Percentiles rank a stretch among this genome's conserved stretches.
These are phyloP conservation scores for Erysimum cheiri DNA, from an alignment of 441 rosid species.

Conservation along the genomic window DNA sequence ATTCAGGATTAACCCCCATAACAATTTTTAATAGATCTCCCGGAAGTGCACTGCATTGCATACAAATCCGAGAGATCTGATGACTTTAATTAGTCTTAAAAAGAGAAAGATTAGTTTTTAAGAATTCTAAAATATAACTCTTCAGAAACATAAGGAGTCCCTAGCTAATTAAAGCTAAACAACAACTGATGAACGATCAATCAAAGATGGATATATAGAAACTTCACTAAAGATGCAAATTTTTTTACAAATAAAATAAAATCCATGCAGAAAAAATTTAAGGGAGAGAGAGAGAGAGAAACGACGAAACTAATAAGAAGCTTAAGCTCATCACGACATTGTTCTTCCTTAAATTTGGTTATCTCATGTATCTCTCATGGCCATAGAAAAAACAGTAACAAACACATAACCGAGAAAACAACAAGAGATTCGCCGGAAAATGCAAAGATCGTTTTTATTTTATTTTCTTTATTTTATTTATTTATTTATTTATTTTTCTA, in stretches of 20 bases:
- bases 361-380: conserved; percentile 20
- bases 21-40: conserved; percentile 2
- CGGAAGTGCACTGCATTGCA: conserved; percentile 1
- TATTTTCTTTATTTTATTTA: neutral
- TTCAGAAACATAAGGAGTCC: neutral
- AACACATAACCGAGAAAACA: conserved; percentile 14
- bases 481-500: neutral
- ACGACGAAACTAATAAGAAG: conserved; percentile 11
- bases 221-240: conserved; percentile 34
- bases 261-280: conserved; percentile 26
- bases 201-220: conserved; percentile 25
- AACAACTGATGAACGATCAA: neutral
- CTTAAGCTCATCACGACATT: conserved; percentile 35
- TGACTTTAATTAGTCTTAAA: neutral
- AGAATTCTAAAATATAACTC: neutral
- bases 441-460: neutral
- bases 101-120: neutral
- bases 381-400: conserved; percentile 18
- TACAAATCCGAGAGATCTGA: conserved; percentile 37
- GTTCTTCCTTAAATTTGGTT: conserved; percentile 11
- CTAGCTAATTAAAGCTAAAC: neutral
- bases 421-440: conserved; percentile 31
- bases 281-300: neutral
- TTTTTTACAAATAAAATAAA: neutral
- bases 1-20: neutral